Evolutionary conservation across 768 basidiomycete genomes (phyloP).

Genomic region (Lactarius hatsudake): DNA sequence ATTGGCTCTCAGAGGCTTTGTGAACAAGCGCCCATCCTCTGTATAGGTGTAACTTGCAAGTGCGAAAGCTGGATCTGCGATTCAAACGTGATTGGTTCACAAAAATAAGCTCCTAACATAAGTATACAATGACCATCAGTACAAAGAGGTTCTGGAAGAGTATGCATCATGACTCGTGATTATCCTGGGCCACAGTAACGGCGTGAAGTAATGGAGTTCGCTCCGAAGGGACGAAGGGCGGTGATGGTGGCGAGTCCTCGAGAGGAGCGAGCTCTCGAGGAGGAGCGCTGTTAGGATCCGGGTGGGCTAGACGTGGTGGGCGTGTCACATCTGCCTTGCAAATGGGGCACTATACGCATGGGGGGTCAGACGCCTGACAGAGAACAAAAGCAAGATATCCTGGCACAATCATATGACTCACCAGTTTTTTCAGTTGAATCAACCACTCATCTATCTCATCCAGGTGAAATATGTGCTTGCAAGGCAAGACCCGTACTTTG

Average conservation of each 20-base stretch:
- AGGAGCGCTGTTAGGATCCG: not conserved
- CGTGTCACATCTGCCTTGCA: constrained; percentile 92
- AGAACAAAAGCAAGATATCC: constrained; percentile 19
- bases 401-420: constrained; percentile 39
- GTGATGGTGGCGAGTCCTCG: constrained; percentile 9
- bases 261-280: not conserved
- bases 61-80: constrained; percentile 17
- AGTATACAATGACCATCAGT: constrained; percentile 23
- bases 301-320: constrained; percentile 38
- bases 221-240: constrained; percentile 16
- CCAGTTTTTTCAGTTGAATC: constrained; percentile 88
- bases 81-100: constrained; percentile 18
- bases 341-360: constrained; percentile 67
- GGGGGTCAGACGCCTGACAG: constrained; percentile 1
- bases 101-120: constrained; percentile 20
- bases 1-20: not conserved
- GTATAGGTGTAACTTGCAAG: not conserved
- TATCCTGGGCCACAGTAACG: not conserved
- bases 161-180: constrained; percentile 21
- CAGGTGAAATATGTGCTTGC: constrained; percentile 93
- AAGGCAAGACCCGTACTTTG: constrained; percentile 86
- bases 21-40: not conserved
- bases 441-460: constrained; percentile 92
- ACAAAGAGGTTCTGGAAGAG: constrained; percentile 15
- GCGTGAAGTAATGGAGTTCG: constrained; percentile 22